These are phyloP conservation scores for Letharia columbiana DNA, from an alignment of 495 filamentous ascomycete genomes.

Conservation along the genomic window DNA sequence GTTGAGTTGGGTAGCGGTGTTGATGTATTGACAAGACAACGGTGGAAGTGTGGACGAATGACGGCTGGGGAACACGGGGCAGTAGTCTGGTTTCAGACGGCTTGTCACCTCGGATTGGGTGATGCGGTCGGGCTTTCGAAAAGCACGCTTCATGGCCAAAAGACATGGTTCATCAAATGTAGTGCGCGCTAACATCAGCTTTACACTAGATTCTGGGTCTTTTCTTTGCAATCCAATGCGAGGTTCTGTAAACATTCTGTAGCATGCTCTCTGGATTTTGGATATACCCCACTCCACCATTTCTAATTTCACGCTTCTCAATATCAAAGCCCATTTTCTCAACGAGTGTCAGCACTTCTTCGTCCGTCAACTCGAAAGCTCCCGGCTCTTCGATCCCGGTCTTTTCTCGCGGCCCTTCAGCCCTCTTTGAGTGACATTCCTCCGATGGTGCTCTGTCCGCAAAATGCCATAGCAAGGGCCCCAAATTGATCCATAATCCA, in stretches of 20 bases:
- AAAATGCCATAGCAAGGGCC: constrained; percentile 88
- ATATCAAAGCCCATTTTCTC: constrained; percentile 69
- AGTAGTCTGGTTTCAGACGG: too few relatives aligned
- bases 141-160: too few relatives aligned
- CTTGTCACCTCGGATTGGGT: too few relatives aligned
- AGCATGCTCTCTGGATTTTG: constrained; percentile 77
- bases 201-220: constrained; percentile 21
- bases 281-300: constrained; percentile 66
- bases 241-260: constrained; percentile 66
- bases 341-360: constrained; percentile 74
- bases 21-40: too few relatives aligned
- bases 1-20: too few relatives aligned
- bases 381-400: constrained; percentile 67
- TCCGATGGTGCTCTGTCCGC: constrained; percentile 32
- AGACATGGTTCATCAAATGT: background rate
- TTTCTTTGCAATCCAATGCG: constrained; percentile 81
- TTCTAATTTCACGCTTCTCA: constrained; percentile 22
- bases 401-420: constrained; percentile 2
- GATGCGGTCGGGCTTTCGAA: too few relatives aligned
- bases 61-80: too few relatives aligned
- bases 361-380: constrained; percentile 75
- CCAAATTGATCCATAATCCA: constrained; percentile 82
- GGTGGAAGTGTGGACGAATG: too few relatives aligned
- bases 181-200: background rate
- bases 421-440: constrained; percentile 11